Evolutionary conservation across 805 yeast genomes (phyloP), one percentile per base, ranked within the genome.

Genomic region (Teunomyces cretensis): DNA sequence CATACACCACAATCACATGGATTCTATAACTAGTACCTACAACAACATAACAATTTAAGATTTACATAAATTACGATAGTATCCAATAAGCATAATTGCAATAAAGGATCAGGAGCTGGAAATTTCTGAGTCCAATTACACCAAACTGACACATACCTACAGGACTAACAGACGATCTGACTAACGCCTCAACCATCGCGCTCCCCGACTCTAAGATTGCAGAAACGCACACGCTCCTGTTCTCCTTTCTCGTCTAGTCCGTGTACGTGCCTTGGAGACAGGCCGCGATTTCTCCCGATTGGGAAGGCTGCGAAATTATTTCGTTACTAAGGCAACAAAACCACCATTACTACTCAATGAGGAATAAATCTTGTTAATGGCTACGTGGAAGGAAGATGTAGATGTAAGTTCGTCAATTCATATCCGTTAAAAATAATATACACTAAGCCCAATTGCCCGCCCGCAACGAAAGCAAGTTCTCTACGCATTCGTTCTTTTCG

Each of bases 381-480:
- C 22, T 19, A 19, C 22, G 22, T 19, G 22, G 22, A 19, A 19
- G 6, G 22, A 19, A 19, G 22, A 13, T 7, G 15, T 15, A 31
- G 16, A 31, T 13, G n/a, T 17, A 35, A 11, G 16, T 22, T 35
- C 38, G 38, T 35, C 38, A 35, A 35, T 35, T 35, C 38, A 24
- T 35, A 13, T 35, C 28, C 22, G 28, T 26, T 4, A 26, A 19
- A 19, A 19, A 13, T 35, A 35, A 14, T 17, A 22, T n/a, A 30
- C 11, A 11, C 38, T 40, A 51, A 11, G 48, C 41, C 72, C 72
- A 67, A 44, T 61, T 61, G 3, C 69, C 72, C 8, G 63, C 47
- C 57, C 65, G 66, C 44, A 73, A 58, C 22, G 74, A 64, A 37
- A 74, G 59, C 49, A 72, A 63, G 57, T 70, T 70, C 40, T 71